Conservation (phyloP, 306 rosid species). For the Abrus precatorius region DNA sequence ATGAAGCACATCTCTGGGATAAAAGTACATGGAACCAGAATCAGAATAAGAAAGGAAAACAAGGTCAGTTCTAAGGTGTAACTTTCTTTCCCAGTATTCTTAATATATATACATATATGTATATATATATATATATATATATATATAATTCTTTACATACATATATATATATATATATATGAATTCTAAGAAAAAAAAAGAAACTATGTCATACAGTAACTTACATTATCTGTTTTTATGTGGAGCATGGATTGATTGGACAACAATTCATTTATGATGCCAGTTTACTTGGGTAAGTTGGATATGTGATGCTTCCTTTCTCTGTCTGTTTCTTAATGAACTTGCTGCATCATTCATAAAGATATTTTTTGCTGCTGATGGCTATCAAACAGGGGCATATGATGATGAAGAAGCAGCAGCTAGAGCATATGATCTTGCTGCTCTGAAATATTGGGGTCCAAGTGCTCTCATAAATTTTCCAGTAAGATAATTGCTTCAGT, state of each 20-base stretch:
- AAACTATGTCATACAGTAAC: constrained; percentile 8
- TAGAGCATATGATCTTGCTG: constrained; percentile 90
- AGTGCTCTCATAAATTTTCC: constrained; percentile 85
- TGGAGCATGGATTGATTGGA: constrained; percentile 53
- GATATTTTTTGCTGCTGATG: neutral
- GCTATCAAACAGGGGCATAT: constrained; percentile 68
- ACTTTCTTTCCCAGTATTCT: constrained; percentile 15
- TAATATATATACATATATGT: no score
- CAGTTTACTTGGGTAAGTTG: constrained; percentile 87
- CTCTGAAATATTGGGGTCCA: constrained; percentile 87
- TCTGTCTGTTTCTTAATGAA: constrained; percentile 6
- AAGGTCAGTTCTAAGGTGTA: constrained; percentile 57
- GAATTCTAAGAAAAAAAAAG: neutral
- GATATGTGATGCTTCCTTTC: constrained; percentile 1
- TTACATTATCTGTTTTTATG: constrained; percentile 47
- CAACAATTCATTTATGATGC: constrained; percentile 38
- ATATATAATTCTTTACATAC: no score
- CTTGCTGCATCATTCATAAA: neutral
- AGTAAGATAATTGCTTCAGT: constrained; percentile 54
- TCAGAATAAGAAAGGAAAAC: constrained; percentile 89
- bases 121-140: no score
- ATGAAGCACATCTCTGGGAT: constrained; percentile 93
- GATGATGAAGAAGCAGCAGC: constrained; percentile 93
- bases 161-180: no score
- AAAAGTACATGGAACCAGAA: constrained; percentile 90